phyloP scores from a whole-genome alignment of 495 filamentous ascomycete genomes.

The Rhizodiscina lignyota region DNA sequence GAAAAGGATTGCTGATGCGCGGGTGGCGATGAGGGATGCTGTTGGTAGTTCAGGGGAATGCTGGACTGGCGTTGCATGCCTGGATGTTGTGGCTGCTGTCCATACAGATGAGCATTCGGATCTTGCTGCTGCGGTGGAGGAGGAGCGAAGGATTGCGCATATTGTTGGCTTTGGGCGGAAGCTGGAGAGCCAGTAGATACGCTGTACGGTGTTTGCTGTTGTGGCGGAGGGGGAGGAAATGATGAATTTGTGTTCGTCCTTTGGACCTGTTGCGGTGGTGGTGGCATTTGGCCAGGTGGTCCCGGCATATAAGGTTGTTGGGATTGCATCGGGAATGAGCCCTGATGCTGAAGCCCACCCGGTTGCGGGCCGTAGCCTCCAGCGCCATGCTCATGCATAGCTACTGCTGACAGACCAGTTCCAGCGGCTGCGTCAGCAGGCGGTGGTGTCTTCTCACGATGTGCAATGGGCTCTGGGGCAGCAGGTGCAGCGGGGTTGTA shows the following conservation, averaged over 20 bases:
- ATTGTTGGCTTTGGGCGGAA: constrained; percentile 5
- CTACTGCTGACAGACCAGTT: constrained; percentile 54
- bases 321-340: constrained; percentile 11
- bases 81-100: too few relatives aligned
- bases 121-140: constrained; percentile 14
- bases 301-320: constrained; percentile 22
- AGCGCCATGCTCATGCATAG: constrained; percentile 41
- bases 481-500: constrained; percentile 86
- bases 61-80: too few relatives aligned
- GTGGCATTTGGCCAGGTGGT: constrained; percentile 19
- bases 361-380: constrained; percentile 6
- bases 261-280: constrained; percentile 8
- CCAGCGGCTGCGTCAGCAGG: constrained; percentile 52
- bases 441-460: constrained; percentile 83
- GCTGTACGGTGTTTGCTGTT: constrained; percentile 3
- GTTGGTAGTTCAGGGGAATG: too few relatives aligned
- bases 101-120: constrained; percentile 28
- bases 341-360: constrained; percentile 9
- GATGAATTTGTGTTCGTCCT: constrained; percentile 10
- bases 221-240: constrained; percentile 11
- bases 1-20: too few relatives aligned
- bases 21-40: too few relatives aligned
- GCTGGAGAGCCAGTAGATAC: neutral
- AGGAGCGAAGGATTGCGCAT: constrained; percentile 11
- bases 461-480: constrained; percentile 64